Base-by-base conservation (phyloP, 371 early-diverging fungal genomes). In the Smittium culicis region DNA sequence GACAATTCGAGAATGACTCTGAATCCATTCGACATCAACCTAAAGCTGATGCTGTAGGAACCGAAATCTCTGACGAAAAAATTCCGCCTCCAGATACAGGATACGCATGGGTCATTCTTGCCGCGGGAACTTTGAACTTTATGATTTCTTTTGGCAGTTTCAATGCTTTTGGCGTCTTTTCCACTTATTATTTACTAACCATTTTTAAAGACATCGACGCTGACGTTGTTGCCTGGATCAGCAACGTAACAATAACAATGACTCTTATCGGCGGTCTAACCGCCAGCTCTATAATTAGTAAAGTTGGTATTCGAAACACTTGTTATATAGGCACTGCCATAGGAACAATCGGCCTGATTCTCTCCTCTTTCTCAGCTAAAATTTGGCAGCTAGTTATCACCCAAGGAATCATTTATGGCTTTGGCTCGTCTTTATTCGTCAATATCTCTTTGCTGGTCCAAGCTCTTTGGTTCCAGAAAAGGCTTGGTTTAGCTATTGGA, bases 381-480 rank as follows among this genome's bases (percentile, higher is more conserved):
- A 79, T 85, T 0, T 87, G 88, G 88, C 88, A 87, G 34, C 67
- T 87, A 28, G 82, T 81, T 45, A 62, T 88, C 54, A 86, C 87
- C 0, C 88, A 87, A 65, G 88, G 89, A 29, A 68, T 88, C 1
- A 54, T 86, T 25, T 83, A 83, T 66, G 89, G 89, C 0, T 70
- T 86, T 54, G 88, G 89, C 16, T 78, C 81, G 1, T 81, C 86
- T 0, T 73, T 92, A 59, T 67, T 85, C 16, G 25, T 59, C 11
- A 59, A 73, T 85, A 72, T 59, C 69, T 79, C 17, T 73, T 31
- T 59, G n/a, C n/a, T 59, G 25, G 24, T 88, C 1, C 80, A 87
- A 0, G 73, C 87, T 0, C 92, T 89, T 71, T 92, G 88, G 89
- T 92, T 91, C 72, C 67, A 67, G n/a, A 79, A 79, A 32, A 70